Evolutionary conservation across 2,329 filamentous ascomycete genomes (phyloP).

Genomic region (Thyridium curvatum): DNA sequence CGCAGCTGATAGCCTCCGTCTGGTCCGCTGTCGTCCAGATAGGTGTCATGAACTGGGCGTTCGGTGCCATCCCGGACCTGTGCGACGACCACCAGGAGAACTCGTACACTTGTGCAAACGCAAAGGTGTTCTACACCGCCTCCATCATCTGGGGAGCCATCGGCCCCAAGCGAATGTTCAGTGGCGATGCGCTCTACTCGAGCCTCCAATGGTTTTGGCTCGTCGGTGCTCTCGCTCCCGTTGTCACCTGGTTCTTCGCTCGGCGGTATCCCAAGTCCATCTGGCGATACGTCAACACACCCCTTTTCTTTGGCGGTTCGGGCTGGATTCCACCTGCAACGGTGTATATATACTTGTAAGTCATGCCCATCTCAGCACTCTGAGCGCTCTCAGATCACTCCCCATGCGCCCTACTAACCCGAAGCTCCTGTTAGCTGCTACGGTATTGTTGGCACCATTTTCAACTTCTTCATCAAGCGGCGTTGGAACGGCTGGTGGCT

Average conservation of each 20-base stretch:
- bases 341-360: constrained; percentile 57
- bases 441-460: constrained; percentile 60
- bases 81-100: constrained; percentile 48
- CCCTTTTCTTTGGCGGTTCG: constrained; percentile 61
- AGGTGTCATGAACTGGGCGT: constrained; percentile 59
- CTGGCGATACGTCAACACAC: constrained; percentile 61
- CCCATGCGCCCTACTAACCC: constrained; percentile 2
- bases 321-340: constrained; percentile 63
- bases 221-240: constrained; percentile 54
- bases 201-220: constrained; percentile 67
- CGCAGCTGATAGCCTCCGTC: constrained; percentile 51
- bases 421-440: constrained; percentile 36
- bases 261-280: constrained; percentile 54
- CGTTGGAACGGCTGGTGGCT: constrained; percentile 68
- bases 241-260: constrained; percentile 57
- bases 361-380: too few species aligned
- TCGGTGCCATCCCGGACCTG: constrained; percentile 55
- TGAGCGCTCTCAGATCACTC: too few species aligned
- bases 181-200: constrained; percentile 53
- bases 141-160: constrained; percentile 71
- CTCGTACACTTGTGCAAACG: constrained; percentile 50
- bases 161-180: constrained; percentile 65
- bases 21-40: constrained; percentile 59
- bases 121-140: constrained; percentile 57
- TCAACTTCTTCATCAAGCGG: constrained; percentile 62